A percentile compares a stretch with the other conserved stretches of the same genome.
phyloP scores from a whole-genome alignment of 208 protist genomes.

The Crithidia sp. region DNA sequence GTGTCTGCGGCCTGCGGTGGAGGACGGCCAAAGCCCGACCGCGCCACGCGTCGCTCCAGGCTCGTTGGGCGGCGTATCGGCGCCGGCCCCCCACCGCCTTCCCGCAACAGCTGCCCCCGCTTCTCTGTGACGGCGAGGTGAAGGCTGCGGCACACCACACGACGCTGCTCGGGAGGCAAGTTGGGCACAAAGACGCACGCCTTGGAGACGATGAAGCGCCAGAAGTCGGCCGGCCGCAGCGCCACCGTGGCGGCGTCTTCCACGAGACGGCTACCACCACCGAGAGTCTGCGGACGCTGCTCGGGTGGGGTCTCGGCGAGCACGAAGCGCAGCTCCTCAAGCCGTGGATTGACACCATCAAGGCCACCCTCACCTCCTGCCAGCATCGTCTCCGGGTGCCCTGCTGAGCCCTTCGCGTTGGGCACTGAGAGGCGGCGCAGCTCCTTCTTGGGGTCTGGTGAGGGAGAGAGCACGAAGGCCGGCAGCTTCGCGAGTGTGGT shows the following conservation, averaged over 20 bases:
- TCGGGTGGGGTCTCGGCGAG: background rate
- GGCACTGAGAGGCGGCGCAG: conserved; percentile 1
- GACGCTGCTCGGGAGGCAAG: conserved; percentile 47
- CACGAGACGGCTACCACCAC: too few species aligned
- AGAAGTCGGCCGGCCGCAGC: conserved; percentile 60
- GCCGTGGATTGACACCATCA: background rate
- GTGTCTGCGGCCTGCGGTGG: background rate
- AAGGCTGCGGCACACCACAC: conserved; percentile 48
- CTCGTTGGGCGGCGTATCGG: background rate
- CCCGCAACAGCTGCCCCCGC: conserved; percentile 33
- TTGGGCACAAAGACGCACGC: conserved; percentile 78
- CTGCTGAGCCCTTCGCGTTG: too few species aligned
- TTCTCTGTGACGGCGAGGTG: conserved; percentile 53
- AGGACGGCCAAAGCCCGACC: background rate
- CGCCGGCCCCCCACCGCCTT: background rate
- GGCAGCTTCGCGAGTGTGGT: conserved; percentile 62
- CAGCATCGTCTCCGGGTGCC: too few species aligned
- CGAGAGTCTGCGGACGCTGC: background rate
- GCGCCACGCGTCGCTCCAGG: background rate
- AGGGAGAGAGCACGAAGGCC: conserved; percentile 45
- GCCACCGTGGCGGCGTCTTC: conserved; percentile 12
- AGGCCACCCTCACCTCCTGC: background rate
- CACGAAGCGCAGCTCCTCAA: background rate
- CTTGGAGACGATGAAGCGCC: conserved; percentile 79
- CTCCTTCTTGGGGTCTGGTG: conserved; percentile 16